A percentile compares a stretch with the other conserved stretches of the same genome.
Evolutionary conservation across 441 rosid species (phyloP).

Genomic region (Erysimum cheiri): DNA sequence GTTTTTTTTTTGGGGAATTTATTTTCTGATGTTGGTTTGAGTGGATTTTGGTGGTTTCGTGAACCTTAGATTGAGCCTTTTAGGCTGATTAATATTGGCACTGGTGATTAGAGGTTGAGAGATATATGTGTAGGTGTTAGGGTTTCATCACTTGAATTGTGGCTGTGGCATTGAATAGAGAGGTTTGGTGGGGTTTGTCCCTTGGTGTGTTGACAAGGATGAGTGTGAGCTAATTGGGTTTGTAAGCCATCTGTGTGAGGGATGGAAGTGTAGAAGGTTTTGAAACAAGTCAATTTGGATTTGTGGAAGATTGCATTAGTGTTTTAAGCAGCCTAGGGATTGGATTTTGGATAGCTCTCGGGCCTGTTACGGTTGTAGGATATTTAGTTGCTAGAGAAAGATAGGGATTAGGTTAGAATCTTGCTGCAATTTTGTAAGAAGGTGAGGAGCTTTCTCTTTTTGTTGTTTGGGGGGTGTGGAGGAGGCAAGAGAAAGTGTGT

Average conservation of each 20-base stretch:
- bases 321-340: not conserved
- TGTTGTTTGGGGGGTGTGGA: slow-evolving; percentile 40
- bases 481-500: slow-evolving; percentile 43
- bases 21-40: not conserved
- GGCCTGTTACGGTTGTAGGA: not conserved
- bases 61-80: slow-evolving; percentile 8
- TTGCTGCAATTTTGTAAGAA: not conserved
- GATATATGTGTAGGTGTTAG: slow-evolving; percentile 15
- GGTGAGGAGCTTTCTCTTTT: not conserved
- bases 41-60: not conserved
- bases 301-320: slow-evolving; percentile 10
- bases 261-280: slow-evolving; percentile 55
- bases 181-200: slow-evolving; percentile 29
- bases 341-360: not conserved
- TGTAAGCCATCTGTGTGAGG: slow-evolving; percentile 55
- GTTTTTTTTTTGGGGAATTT: not conserved
- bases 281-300: slow-evolving; percentile 9
- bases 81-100: not conserved
- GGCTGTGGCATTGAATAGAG: slow-evolving; percentile 12
- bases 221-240: slow-evolving; percentile 44
- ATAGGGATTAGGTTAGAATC: slow-evolving; percentile 30
- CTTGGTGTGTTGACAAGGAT: slow-evolving; percentile 3
- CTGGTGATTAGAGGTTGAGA: not conserved
- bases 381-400: slow-evolving; percentile 18
- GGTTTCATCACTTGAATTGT: slow-evolving; percentile 22